A percentile compares a stretch with the other conserved stretches of the same genome.
Evolutionary conservation across 257 asterid species (phyloP).

Genomic region (Linderniella brevidens): DNA sequence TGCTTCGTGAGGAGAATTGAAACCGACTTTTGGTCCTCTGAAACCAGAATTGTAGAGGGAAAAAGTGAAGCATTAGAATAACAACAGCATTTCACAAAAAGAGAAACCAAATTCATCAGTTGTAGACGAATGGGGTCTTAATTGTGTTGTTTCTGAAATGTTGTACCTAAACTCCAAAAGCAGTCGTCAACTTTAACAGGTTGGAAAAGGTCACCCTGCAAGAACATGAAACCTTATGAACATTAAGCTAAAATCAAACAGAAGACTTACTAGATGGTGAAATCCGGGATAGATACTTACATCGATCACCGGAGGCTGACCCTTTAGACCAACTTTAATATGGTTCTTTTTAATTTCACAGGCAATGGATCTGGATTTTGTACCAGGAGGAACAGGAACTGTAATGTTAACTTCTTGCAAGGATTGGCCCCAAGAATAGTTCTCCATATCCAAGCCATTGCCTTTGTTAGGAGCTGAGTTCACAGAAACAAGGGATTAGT

Average conservation of each 20-base stretch:
- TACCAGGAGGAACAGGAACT: constrained; percentile 62
- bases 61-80: background rate
- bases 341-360: constrained; percentile 44
- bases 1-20: constrained; percentile 47
- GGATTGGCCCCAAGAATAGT: constrained; percentile 68
- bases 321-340: constrained; percentile 46
- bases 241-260: background rate
- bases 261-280: too few relatives aligned
- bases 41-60: constrained; percentile 3
- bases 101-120: too few relatives aligned
- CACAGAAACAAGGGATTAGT: constrained; percentile 2
- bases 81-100: background rate
- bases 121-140: too few relatives aligned
- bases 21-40: constrained; percentile 57
- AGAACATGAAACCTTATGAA: background rate
- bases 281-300: too few relatives aligned
- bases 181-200: constrained; percentile 49
- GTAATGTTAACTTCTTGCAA: constrained; percentile 59
- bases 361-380: constrained; percentile 28
- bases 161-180: constrained; percentile 60
- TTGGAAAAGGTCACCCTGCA: constrained; percentile 47
- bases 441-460: constrained; percentile 77
- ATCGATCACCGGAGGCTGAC: constrained; percentile 37
- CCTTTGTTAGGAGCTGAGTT: constrained; percentile 38
- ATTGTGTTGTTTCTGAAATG: background rate